Percentiles rank a stretch among this genome's conserved stretches.
These are phyloP conservation scores for Tuctoria greenei DNA, from an alignment of 176 grass and related monocot genomes.

Conservation along the genomic window DNA sequence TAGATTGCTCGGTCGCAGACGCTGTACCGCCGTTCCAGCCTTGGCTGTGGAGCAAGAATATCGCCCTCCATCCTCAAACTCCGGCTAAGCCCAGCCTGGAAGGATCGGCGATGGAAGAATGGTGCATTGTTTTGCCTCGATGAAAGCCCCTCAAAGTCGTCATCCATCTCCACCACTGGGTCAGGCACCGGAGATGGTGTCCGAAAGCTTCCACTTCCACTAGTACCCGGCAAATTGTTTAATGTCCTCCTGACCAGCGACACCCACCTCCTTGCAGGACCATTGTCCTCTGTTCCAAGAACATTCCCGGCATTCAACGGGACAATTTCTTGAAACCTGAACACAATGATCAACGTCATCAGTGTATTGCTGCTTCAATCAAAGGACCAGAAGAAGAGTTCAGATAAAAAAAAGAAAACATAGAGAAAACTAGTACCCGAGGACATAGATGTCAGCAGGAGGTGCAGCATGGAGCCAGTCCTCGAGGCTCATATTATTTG, in stretches of 20 bases:
- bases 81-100: conserved; percentile 79
- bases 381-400: background rate
- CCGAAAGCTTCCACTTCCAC: conserved; percentile 69
- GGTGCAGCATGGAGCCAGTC: conserved; percentile 98
- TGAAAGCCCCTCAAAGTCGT: conserved; percentile 77
- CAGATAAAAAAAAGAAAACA: background rate
- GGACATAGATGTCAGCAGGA: conserved; percentile 89
- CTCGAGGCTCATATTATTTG: conserved; percentile 78
- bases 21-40: conserved; percentile 82
- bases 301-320: conserved; percentile 94
- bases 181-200: conserved; percentile 80
- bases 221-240: conserved; percentile 75
- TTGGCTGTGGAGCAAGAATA: conserved; percentile 65
- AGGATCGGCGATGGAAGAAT: conserved; percentile 82
- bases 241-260: conserved; percentile 79
- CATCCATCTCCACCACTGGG: conserved; percentile 78
- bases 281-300: conserved; percentile 97
- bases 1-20: conserved; percentile 83
- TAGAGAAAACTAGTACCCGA: conserved; percentile 54
- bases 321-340: conserved; percentile 96
- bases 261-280: conserved; percentile 92
- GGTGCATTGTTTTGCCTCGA: conserved; percentile 55
- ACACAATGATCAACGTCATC: background rate
- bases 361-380: background rate
- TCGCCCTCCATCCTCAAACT: conserved; percentile 88